Base-by-base conservation (phyloP, 1,284 basidiomycete species). In the Pseudozyma sp. region DNA sequence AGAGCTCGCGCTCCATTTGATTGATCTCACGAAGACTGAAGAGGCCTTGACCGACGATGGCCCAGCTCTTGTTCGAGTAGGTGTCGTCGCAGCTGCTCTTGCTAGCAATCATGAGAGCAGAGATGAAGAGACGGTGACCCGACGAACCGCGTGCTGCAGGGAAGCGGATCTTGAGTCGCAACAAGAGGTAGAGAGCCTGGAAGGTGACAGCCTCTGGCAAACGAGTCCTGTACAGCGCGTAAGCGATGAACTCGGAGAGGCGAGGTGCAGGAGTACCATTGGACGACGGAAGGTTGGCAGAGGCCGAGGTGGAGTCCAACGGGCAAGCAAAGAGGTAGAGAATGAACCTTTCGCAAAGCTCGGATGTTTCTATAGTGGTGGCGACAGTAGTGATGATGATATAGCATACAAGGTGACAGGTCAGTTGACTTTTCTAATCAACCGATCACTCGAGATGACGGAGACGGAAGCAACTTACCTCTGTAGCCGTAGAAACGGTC, bases 1-100 rank as follows among this genome's bases (percentile, higher is more conserved):
- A 83, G 34, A 85, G 74, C 64, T 85, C 84, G 39, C 84, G 79
- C 68, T 85, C 84, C 82, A 85, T 85, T 65, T 84, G 83, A 66
- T 85, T 85, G 57, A 85, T 73, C 63, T 85, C 84, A 38, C 78
- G 78, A 25, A 84, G 62, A 47, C 71, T 75, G 59, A 85, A 85
- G 45, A 85, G 69, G 19, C 81, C 81, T 52, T 85, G 84, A 21
- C 83, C 78, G 45, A 85, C 84, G 48, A 85, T 83, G 55, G 81
- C 77, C 84, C 84, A 85, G 63, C 77, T 80, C 73, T 84, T 84
- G 79, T 85, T 85, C 14, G 76, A 80, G 74, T 85, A 85, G 38
- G 81, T 79, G 59, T 85, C 84, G 67, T 85, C 84, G 64, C 83
- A 85, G 58, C 75, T 70, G 70, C 73, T 79, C 73, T 85, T 85